These are phyloP conservation scores for Talaromyces sp. DNA, from an alignment of 2,329 filamentous ascomycete genomes.

Conservation along the genomic window DNA sequence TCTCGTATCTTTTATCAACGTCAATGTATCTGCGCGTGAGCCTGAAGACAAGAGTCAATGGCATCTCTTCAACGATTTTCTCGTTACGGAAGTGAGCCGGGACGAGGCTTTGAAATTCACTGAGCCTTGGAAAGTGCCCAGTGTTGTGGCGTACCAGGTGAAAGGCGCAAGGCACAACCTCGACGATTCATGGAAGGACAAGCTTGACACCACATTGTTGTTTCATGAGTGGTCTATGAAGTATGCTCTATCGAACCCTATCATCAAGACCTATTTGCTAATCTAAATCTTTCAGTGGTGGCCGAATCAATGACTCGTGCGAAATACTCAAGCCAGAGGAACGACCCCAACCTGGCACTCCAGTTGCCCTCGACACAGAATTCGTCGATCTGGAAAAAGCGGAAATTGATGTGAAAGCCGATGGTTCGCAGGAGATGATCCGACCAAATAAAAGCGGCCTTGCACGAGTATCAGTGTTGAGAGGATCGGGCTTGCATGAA, in stretches of 20 bases:
- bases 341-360: conserved; percentile 65
- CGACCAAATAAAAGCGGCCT: conserved; percentile 85
- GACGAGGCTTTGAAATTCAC: conserved; percentile 89
- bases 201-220: conserved; percentile 77
- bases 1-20: conserved; percentile 86
- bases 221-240: conserved; percentile 67
- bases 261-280: conserved; percentile 8
- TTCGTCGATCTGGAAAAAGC: conserved; percentile 91
- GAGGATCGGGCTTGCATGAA: conserved; percentile 71
- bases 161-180: conserved; percentile 77
- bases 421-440: conserved; percentile 87
- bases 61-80: conserved; percentile 97
- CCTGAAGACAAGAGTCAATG: conserved; percentile 66
- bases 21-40: conserved; percentile 48
- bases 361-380: conserved; percentile 90
- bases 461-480: conserved; percentile 86
- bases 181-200: conserved; percentile 80
- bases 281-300: conserved; percentile 26
- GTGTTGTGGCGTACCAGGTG: conserved; percentile 79
- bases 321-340: conserved; percentile 52
- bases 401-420: conserved; percentile 93
- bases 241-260: conserved; percentile 25
- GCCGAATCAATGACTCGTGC: conserved; percentile 38
- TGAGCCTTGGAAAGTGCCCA: conserved; percentile 86
- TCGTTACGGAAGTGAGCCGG: conserved; percentile 74